Conservation (phyloP, 2,329 filamentous ascomycete genomes). For the Didymella glomerata region DNA sequence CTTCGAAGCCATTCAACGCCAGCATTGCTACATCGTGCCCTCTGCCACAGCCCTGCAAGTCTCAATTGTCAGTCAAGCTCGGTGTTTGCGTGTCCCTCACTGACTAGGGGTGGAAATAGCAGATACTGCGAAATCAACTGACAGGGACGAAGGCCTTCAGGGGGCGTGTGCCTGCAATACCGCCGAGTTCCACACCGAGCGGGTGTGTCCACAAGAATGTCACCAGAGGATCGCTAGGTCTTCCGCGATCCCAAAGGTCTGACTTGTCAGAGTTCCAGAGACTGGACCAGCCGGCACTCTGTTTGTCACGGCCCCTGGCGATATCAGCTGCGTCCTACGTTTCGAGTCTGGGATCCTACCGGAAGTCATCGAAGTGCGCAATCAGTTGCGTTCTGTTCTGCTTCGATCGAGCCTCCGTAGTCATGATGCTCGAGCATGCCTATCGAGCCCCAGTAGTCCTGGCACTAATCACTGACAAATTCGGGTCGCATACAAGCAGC, state of each 20-base stretch:
- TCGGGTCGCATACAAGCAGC: constrained; percentile 4
- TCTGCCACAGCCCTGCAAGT: constrained; percentile 69
- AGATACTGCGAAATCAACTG: constrained; percentile 7
- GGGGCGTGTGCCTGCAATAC: constrained; percentile 33
- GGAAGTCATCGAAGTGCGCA: constrained; percentile 25
- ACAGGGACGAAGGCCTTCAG: constrained; percentile 73
- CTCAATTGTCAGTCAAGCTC: constrained; percentile 1
- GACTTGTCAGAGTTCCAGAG: constrained; percentile 61
- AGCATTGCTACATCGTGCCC: constrained; percentile 79
- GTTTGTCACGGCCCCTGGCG: constrained; percentile 22
- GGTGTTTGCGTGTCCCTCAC: background rate
- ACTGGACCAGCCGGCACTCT: constrained; percentile 56
- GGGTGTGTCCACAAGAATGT: constrained; percentile 24
- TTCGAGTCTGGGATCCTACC: constrained; percentile 8
- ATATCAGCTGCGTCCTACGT: background rate
- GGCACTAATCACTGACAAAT: background rate
- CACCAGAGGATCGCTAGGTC: constrained; percentile 60
- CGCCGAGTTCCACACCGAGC: constrained; percentile 38
- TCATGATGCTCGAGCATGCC: constrained; percentile 12
- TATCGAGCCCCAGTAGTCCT: background rate
- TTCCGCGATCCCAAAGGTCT: constrained; percentile 64
- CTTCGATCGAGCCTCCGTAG: constrained; percentile 20
- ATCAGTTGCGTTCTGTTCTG: constrained; percentile 25
- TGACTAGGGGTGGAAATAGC: constrained; percentile 2
- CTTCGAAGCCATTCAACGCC: constrained; percentile 75